Evolutionary conservation across 176 grass and related monocot genomes (phyloP).

Genomic region (Cymbopogon citratus): DNA sequence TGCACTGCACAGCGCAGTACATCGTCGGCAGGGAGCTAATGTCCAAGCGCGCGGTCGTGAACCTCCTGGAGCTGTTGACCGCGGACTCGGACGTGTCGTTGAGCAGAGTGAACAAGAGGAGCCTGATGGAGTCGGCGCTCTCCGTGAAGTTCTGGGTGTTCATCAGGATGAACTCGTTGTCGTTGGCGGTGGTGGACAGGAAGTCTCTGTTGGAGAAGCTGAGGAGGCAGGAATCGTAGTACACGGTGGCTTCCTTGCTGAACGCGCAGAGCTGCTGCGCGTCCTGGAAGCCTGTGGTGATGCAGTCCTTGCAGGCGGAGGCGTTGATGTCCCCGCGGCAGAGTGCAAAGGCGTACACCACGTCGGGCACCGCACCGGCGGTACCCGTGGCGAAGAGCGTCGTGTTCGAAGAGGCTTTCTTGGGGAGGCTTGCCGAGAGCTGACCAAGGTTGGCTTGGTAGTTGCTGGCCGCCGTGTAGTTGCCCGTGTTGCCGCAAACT

Average conservation of each 20-base stretch:
- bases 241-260: not conserved
- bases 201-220: not conserved
- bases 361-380: not conserved
- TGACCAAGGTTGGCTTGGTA: not conserved
- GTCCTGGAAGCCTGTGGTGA: not conserved
- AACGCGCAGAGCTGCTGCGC: not conserved
- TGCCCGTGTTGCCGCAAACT: not conserved
- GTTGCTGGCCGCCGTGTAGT: not conserved
- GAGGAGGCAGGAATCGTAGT: not conserved
- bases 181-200: not conserved
- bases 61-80: not conserved
- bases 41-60: not conserved
- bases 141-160: not conserved
- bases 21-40: not conserved
- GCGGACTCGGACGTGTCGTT: not conserved
- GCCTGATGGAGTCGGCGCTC: not conserved
- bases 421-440: not conserved
- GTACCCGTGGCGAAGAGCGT: not conserved
- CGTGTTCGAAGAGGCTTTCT: not conserved
- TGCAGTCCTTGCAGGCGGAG: not conserved
- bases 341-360: not conserved
- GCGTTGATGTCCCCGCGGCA: not conserved
- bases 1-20: not conserved
- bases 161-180: not conserved
- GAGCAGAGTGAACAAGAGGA: not conserved